phyloP scores from a whole-genome alignment of 2,329 filamentous ascomycete genomes.

The Chrysoporthe austroafricana region DNA sequence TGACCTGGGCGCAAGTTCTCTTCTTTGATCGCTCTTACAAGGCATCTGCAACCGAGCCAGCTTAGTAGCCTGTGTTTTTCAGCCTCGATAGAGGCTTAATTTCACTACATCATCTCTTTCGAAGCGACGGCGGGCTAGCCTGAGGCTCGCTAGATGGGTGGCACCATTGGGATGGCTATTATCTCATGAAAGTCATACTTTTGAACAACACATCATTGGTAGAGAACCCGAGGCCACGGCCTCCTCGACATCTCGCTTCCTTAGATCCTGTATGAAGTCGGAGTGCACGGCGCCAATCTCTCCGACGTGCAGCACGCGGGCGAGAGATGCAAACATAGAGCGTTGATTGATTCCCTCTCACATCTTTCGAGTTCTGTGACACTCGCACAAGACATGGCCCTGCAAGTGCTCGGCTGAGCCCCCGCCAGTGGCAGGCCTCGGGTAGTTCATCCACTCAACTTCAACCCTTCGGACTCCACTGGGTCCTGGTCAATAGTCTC shows the following conservation, averaged over 20 bases:
- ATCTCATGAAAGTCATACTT: neutral
- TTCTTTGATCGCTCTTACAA: neutral
- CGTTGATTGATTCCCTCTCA: neutral
- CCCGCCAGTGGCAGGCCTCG: conserved; percentile 19
- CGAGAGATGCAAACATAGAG: neutral
- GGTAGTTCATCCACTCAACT: conserved; percentile 27
- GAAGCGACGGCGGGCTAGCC: neutral
- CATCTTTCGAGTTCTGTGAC: conserved; percentile 13
- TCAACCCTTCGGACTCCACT: conserved; percentile 15
- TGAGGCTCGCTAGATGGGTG: neutral
- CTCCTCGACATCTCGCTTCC: neutral
- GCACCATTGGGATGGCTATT: neutral
- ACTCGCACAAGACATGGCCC: conserved; percentile 24
- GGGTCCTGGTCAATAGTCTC: conserved; percentile 12
- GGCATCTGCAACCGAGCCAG: neutral
- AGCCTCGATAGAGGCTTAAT: neutral
- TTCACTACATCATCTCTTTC: neutral
- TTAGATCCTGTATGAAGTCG: neutral
- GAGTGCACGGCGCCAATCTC: conserved; percentile 2
- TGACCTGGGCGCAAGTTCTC: neutral
- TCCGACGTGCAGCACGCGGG: neutral
- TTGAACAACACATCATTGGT: neutral
- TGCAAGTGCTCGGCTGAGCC: conserved; percentile 23
- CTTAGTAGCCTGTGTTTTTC: neutral
- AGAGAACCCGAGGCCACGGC: neutral